These are phyloP conservation scores for Platanus orientalis DNA, from an alignment of 164 flowering plant species.

Conservation along the genomic window DNA sequence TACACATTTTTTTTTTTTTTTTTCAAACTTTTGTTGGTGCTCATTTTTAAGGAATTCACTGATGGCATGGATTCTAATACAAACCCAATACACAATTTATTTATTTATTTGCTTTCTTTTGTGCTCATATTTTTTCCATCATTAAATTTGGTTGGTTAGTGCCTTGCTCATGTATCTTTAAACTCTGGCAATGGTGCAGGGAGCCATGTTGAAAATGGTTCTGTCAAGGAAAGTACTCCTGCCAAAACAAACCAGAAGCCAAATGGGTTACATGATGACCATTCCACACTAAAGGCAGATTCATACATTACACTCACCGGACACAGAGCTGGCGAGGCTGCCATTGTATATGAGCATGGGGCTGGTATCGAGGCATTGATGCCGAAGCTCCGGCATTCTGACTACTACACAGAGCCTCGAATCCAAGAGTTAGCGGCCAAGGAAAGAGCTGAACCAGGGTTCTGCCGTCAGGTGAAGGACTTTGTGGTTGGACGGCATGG, in stretches of 20 bases:
- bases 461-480: slow-evolving; percentile 67
- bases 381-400: slow-evolving; percentile 84
- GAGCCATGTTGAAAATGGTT: slow-evolving; percentile 38
- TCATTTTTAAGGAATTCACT: too few relatives aligned
- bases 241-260: slow-evolving; percentile 37
- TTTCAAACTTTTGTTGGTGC: too few relatives aligned
- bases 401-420: slow-evolving; percentile 84
- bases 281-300: slow-evolving; percentile 41
- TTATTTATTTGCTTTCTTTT: too few relatives aligned
- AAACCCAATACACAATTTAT: too few relatives aligned
- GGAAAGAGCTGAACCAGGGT: slow-evolving; percentile 85
- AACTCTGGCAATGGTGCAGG: too few relatives aligned
- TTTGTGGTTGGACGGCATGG: slow-evolving; percentile 87
- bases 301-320: slow-evolving; percentile 60
- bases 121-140: too few relatives aligned
- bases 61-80: too few relatives aligned
- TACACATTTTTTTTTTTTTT: too few relatives aligned
- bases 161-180: too few relatives aligned
- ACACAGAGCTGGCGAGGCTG: slow-evolving; percentile 89
- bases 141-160: too few relatives aligned
- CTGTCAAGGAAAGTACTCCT: slow-evolving; percentile 14
- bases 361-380: slow-evolving; percentile 86
- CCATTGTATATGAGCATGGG: slow-evolving; percentile 82
- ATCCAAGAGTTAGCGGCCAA: slow-evolving; percentile 90
- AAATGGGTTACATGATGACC: slow-evolving; percentile 50